Conservation (phyloP, 768 basidiomycete species). For the Russula ochroleuca region DNA sequence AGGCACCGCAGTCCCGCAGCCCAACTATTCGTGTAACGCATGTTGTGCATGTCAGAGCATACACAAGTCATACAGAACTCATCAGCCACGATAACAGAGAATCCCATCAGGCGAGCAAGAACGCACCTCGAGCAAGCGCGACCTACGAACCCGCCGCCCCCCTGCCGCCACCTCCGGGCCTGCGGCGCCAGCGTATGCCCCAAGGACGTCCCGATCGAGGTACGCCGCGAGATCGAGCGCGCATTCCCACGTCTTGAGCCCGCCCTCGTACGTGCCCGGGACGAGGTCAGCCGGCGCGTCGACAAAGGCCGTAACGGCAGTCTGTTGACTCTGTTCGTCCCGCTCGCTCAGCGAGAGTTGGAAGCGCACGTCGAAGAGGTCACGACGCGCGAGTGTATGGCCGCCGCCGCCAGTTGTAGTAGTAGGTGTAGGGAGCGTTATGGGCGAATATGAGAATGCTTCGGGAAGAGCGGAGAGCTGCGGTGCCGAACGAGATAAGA, state of each 20-base stretch:
- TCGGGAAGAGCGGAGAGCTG: slow-evolving; percentile 69
- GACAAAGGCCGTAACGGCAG: slow-evolving; percentile 44
- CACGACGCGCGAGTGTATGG: too few species aligned
- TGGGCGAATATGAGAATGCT: slow-evolving; percentile 74
- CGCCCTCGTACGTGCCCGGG: slow-evolving; percentile 91
- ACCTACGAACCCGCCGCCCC: slow-evolving; percentile 40
- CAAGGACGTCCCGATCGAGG: slow-evolving; percentile 37
- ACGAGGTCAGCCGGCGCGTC: slow-evolving; percentile 87
- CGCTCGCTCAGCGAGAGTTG: too few species aligned
- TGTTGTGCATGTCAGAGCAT: too few species aligned
- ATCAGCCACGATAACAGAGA: not conserved
- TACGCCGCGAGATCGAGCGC: slow-evolving; percentile 80
- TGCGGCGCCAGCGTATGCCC: slow-evolving; percentile 26
- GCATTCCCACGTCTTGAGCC: slow-evolving; percentile 97
- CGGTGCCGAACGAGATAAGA: slow-evolving; percentile 25
- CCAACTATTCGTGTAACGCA: slow-evolving; percentile 53
- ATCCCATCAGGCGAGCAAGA: not conserved
- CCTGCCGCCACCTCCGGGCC: too few species aligned
- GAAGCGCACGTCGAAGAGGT: slow-evolving; percentile 56
- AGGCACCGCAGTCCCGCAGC: slow-evolving; percentile 90
- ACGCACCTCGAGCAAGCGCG: slow-evolving; percentile 67
- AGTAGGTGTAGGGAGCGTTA: slow-evolving; percentile 31
- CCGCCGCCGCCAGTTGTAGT: too few species aligned
- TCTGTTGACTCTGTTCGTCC: too few species aligned
- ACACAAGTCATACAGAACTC: not conserved